Evolutionary conservation across 495 filamentous ascomycete genomes (phyloP).

Genomic region (Jackrogersella minutella): DNA sequence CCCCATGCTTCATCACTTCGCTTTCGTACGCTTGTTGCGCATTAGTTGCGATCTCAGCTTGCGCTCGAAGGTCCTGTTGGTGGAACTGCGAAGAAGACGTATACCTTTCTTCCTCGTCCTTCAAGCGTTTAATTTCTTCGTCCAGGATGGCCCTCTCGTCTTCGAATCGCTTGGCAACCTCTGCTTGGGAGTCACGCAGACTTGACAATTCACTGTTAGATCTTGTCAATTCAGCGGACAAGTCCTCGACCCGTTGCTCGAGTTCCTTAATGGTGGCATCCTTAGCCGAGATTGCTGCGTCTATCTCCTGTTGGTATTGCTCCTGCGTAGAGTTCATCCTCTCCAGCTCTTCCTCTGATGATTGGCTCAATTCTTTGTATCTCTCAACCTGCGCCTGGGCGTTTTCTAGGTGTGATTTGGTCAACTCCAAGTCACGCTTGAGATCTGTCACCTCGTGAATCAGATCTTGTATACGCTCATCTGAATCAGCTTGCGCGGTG

Average conservation of each 20-base stretch:
- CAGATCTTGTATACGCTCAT: conserved; percentile 84
- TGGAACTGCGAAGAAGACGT: conserved; percentile 78
- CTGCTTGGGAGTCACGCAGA: conserved; percentile 78
- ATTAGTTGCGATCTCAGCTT: conserved; percentile 90
- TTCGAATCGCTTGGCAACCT: conserved; percentile 73
- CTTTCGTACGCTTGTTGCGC: conserved; percentile 95
- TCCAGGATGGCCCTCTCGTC: conserved; percentile 81
- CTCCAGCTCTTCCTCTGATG: conserved; percentile 86
- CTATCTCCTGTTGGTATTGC: conserved; percentile 85
- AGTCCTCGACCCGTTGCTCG: conserved; percentile 80
- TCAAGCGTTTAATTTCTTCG: conserved; percentile 78
- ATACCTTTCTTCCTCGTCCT: conserved; percentile 84
- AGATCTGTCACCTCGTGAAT: conserved; percentile 82
- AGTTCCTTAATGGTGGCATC: conserved; percentile 78
- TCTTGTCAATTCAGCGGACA: conserved; percentile 77
- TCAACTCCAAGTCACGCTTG: conserved; percentile 79
- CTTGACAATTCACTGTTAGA: conserved; percentile 81
- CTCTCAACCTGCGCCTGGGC: conserved; percentile 81
- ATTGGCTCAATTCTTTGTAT: conserved; percentile 87
- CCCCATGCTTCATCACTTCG: conserved; percentile 92
- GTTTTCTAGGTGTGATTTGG: conserved; percentile 77
- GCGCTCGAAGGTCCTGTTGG: conserved; percentile 88
- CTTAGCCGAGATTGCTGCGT: conserved; percentile 74
- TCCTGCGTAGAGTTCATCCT: conserved; percentile 81
- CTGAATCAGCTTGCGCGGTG: conserved; percentile 54